A percentile compares a stretch with the other conserved stretches of the same genome.
Evolutionary conservation across 1,139 yeast species (phyloP).

Genomic region (Nadsonia commutata): DNA sequence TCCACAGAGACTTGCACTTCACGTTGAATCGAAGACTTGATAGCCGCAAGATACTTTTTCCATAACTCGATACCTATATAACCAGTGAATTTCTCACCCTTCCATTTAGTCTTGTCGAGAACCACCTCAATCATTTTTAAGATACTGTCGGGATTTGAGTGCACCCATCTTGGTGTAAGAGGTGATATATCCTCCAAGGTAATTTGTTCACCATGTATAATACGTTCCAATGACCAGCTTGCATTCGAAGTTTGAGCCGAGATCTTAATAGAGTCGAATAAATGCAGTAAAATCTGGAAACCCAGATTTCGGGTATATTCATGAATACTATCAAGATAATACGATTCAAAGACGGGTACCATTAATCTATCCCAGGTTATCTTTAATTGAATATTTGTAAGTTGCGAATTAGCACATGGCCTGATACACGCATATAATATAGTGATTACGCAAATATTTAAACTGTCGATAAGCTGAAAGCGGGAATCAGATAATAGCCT

Average conservation of each 20-base stretch:
- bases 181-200: conserved; percentile 9
- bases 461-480: neutral
- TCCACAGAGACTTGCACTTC: conserved; percentile 14
- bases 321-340: neutral
- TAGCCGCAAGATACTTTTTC: conserved; percentile 7
- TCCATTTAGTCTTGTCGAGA: conserved; percentile 7
- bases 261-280: neutral
- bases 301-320: neutral
- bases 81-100: neutral
- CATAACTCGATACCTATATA: conserved; percentile 5
- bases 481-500: neutral
- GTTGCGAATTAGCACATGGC: neutral
- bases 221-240: neutral
- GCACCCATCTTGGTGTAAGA: conserved; percentile 12
- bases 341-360: neutral
- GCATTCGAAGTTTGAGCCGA: neutral
- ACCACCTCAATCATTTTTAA: conserved; percentile 7
- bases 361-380: neutral
- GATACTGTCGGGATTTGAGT: conserved; percentile 7
- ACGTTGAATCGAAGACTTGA: conserved; percentile 10
- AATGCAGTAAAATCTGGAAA: neutral
- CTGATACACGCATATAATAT: neutral
- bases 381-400: neutral
- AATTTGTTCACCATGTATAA: neutral
- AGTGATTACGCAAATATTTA: neutral